Conservation (phyloP, 2,329 filamentous ascomycete genomes). For the Cytospora schulzeri region DNA sequence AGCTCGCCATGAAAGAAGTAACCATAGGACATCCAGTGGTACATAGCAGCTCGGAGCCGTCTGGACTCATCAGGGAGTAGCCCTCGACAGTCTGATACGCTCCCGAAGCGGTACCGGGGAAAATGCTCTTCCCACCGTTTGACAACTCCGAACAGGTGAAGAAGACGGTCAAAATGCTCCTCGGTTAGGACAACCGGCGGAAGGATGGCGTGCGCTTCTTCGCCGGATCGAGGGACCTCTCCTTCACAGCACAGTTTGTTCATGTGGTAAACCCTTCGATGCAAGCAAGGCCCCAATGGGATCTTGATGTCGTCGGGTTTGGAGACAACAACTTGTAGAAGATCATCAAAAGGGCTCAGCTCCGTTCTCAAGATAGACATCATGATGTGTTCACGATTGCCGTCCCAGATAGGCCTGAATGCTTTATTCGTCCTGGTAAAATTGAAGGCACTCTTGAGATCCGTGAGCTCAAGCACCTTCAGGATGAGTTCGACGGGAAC, state of each 20-base stretch:
- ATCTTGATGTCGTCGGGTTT: slow-evolving; percentile 40
- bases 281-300: slow-evolving; percentile 40
- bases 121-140: slow-evolving; percentile 45
- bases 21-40: slow-evolving; percentile 58
- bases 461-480: slow-evolving; percentile 50
- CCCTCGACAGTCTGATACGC: slow-evolving; percentile 47
- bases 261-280: slow-evolving; percentile 44
- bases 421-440: slow-evolving; percentile 42
- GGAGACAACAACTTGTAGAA: slow-evolving; percentile 51
- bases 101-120: slow-evolving; percentile 42
- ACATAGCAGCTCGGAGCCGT: slow-evolving; percentile 54
- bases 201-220: neutral
- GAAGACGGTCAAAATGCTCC: slow-evolving; percentile 35
- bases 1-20: slow-evolving; percentile 53
- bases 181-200: slow-evolving; percentile 28
- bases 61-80: slow-evolving; percentile 46
- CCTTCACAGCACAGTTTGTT: slow-evolving; percentile 39
- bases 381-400: slow-evolving; percentile 46
- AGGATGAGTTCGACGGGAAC: slow-evolving; percentile 52
- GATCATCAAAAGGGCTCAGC: slow-evolving; percentile 47
- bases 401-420: slow-evolving; percentile 45
- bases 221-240: neutral
- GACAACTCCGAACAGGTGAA: slow-evolving; percentile 38
- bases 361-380: slow-evolving; percentile 45
- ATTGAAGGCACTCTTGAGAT: slow-evolving; percentile 44